Conservation (phyloP, 495 filamentous ascomycete species). For the Chlorociboria aeruginascens region DNA sequence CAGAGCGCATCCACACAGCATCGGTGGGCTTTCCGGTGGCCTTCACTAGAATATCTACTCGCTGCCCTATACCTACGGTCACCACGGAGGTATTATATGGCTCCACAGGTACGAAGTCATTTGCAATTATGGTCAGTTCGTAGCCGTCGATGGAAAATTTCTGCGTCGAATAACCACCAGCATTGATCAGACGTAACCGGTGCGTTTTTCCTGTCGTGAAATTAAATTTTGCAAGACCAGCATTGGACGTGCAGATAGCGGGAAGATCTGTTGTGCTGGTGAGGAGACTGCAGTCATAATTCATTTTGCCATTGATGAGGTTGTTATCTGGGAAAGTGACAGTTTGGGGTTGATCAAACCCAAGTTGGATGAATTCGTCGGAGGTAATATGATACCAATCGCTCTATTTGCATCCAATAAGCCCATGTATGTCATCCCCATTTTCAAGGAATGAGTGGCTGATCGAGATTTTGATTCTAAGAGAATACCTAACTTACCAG, state of each 20-base stretch:
- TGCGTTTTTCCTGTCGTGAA: slow-evolving; percentile 30
- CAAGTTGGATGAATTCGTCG: background rate
- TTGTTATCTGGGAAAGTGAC: slow-evolving; percentile 8
- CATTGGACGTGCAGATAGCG: background rate
- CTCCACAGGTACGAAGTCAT: slow-evolving; percentile 36
- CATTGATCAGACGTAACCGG: slow-evolving; percentile 30
- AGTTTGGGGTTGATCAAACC: background rate
- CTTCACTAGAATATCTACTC: background rate
- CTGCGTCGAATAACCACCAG: slow-evolving; percentile 20
- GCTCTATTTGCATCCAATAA: background rate
- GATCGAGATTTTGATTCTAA: no score
- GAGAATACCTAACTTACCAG: background rate
- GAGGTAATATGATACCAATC: background rate
- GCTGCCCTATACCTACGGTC: background rate
- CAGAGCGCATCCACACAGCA: background rate
- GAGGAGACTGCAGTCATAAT: background rate
- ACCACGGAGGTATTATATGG: slow-evolving; percentile 27
- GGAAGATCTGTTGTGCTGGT: no score
- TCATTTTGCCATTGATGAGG: slow-evolving; percentile 5
- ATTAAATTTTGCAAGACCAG: slow-evolving; percentile 23
- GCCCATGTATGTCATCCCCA: background rate
- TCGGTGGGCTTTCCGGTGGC: background rate
- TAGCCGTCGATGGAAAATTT: slow-evolving; percentile 37
- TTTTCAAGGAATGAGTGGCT: no score
- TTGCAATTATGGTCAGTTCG: slow-evolving; percentile 32